Base-by-base conservation (phyloP, 192 early-diverging fungal genomes). In the Funneliformis mosseae region DNA sequence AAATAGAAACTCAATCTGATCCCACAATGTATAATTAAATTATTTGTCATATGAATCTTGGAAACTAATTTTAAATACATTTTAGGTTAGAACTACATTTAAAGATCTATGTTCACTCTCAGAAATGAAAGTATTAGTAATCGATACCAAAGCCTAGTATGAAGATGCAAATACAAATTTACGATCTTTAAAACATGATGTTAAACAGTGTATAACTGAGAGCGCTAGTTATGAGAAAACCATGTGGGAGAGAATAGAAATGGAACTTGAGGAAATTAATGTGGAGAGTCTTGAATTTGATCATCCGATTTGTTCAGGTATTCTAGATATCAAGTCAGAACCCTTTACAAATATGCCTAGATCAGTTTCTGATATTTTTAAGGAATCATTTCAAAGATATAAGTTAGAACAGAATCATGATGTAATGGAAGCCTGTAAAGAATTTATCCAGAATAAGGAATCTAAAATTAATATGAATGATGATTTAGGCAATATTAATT, bases 191-290 rank as follows among this genome's bases (percentile, higher is more conserved):
- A 71, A 71, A 9, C 69, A 16, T 72, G 70, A 72, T 5, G 70
- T 72, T 72, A 4, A 9, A 39, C 70, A 21, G 38, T 45, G 10
- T 7, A 72, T 72, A 72, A 72, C 8, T 18, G 70, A 72, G 33
- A 72, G 70, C 4, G 5, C 33, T 45, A 45, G 70, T 39, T 72
- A 72, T 72, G 70, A 72, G 70, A 72, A 72, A 43, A 41, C 39
- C 18, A 72, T 72, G 23, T 72, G 70, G 70, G 70, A 72, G 42
- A 72, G 70, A 39, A 72, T 72, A 39, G 70, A 39, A 39, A 72
- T 72, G 39, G 39, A 72, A 39, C 42, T 72, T 43, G 16, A 41
- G 38, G 42, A 39, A 72, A 33, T 71, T 38, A 71, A 71, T 33
- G 25, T n/a, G n/a, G n/a, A n/a, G n/a, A n/a, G n/a, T n/a, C n/a